Conservation (phyloP, 2,329 filamentous ascomycete genomes). For the Fusarium tjaetaba region DNA sequence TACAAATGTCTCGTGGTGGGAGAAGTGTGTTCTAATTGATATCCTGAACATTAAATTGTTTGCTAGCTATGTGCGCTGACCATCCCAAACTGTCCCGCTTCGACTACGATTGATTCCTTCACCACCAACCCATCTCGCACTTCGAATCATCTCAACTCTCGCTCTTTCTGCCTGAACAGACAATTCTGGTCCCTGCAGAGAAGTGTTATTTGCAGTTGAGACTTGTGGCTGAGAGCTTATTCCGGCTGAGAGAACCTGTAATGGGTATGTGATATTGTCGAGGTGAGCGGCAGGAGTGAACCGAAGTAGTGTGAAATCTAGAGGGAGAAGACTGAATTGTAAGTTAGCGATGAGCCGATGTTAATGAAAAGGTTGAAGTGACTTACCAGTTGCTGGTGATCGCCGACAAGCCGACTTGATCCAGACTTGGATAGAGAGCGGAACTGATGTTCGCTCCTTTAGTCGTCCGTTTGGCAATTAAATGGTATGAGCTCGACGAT, state of each 20-base stretch:
- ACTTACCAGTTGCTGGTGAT: not conserved
- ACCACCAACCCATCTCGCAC: too few species aligned
- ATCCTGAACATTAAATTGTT: not conserved
- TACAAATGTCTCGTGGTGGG: not conserved
- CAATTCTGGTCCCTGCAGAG: too few species aligned
- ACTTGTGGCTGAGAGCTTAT: too few species aligned
- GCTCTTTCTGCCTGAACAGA: too few species aligned
- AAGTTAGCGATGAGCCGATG: not conserved
- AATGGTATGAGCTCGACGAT: not conserved
- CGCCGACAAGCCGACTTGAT: not conserved
- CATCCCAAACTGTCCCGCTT: too few species aligned
- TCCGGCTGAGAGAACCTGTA: too few species aligned
- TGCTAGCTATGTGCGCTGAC: not conserved
- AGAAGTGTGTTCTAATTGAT: not conserved
- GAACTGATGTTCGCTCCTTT: not conserved
- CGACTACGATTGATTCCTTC: too few species aligned
- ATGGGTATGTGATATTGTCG: not conserved
- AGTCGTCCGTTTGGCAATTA: not conserved
- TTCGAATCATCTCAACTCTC: too few species aligned
- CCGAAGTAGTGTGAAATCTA: not conserved
- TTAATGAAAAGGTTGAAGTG: too few species aligned
- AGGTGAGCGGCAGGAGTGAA: not conserved
- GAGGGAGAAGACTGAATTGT: not conserved
- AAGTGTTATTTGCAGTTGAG: too few species aligned
- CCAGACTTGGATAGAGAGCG: not conserved